These are phyloP conservation scores for Fusarium pininemorale DNA, from an alignment of 2,329 filamentous ascomycete genomes.

Conservation along the genomic window DNA sequence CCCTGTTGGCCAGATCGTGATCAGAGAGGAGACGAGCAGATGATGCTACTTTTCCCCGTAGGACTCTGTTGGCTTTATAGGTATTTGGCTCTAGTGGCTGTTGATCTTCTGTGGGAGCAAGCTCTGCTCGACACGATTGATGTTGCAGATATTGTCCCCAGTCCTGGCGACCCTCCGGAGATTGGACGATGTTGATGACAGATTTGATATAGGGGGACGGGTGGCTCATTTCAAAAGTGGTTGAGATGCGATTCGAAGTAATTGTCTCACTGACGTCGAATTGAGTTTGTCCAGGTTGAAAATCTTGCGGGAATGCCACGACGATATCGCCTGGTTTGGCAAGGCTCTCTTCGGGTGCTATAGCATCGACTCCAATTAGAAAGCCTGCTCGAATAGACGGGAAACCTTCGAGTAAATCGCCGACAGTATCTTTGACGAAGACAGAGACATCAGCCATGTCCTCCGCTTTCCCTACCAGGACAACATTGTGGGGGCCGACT, in stretches of 20 bases:
- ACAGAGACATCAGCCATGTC: rapidly evolving
- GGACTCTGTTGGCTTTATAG: too few relatives aligned
- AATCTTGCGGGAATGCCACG: background rate
- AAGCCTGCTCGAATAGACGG: background rate
- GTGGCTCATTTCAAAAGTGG: background rate
- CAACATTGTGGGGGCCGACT: background rate
- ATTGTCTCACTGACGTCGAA: background rate
- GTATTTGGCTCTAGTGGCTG: rapidly evolving
- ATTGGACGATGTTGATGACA: rapidly evolving
- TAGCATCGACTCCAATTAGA: background rate
- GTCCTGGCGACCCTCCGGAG: rapidly evolving
- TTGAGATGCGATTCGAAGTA: rapidly evolving
- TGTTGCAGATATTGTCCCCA: background rate
- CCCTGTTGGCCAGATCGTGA: rapidly evolving
- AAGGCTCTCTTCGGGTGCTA: background rate
- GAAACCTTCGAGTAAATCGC: background rate
- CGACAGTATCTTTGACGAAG: background rate
- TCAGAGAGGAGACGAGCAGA: rapidly evolving
- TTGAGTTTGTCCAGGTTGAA: background rate
- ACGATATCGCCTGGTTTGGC: background rate
- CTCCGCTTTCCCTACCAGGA: background rate
- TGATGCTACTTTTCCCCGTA: background rate
- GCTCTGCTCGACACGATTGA: background rate
- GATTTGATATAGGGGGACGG: rapidly evolving
- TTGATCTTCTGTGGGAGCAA: background rate